Percentiles rank a stretch among this genome's conserved stretches.
These are phyloP conservation scores for Corynespora cassiicola DNA, from an alignment of 2,329 filamentous ascomycete species.

Conservation along the genomic window DNA sequence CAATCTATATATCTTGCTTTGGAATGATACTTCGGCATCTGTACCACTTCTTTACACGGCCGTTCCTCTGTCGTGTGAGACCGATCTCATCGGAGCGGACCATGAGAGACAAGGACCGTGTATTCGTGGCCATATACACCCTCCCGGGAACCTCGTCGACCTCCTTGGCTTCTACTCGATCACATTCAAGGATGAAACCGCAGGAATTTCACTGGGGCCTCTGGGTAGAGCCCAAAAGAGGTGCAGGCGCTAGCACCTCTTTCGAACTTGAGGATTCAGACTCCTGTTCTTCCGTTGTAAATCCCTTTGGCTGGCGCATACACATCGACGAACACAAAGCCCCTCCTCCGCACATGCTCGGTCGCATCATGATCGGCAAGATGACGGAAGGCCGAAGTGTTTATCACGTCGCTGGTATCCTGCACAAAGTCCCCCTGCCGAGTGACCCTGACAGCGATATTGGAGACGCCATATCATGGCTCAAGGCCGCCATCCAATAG, in stretches of 20 bases:
- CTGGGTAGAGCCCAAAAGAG: conserved; percentile 25
- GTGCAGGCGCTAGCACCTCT: conserved; percentile 16
- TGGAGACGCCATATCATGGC: conserved; percentile 14
- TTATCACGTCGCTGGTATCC: conserved; percentile 8
- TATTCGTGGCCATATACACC: conserved; percentile 20
- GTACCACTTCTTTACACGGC: too few species aligned
- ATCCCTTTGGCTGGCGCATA: conserved; percentile 20
- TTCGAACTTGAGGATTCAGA: conserved; percentile 15
- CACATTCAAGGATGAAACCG: conserved; percentile 5
- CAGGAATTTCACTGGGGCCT: conserved; percentile 20
- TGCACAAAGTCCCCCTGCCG: conserved; percentile 15
- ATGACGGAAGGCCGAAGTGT: conserved; percentile 11
- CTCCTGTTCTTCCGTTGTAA: conserved; percentile 10
- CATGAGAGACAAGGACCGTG: conserved; percentile 22
- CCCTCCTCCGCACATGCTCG: conserved; percentile 15
- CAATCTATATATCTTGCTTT: too few species aligned
- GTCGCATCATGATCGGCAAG: conserved; percentile 22
- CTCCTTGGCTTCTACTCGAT: conserved; percentile 1
- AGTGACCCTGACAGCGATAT: conserved; percentile 13
- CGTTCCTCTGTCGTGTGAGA: too few species aligned
- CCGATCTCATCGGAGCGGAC: too few species aligned
- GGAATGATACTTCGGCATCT: too few species aligned
- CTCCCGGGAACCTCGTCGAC: conserved; percentile 9
- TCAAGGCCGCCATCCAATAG: conserved; percentile 13
- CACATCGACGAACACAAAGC: conserved; percentile 13